A percentile compares a stretch with the other conserved stretches of the same genome.
Evolutionary conservation across 495 filamentous ascomycete genomes (phyloP).

Genomic region (Aspergillus affinis): DNA sequence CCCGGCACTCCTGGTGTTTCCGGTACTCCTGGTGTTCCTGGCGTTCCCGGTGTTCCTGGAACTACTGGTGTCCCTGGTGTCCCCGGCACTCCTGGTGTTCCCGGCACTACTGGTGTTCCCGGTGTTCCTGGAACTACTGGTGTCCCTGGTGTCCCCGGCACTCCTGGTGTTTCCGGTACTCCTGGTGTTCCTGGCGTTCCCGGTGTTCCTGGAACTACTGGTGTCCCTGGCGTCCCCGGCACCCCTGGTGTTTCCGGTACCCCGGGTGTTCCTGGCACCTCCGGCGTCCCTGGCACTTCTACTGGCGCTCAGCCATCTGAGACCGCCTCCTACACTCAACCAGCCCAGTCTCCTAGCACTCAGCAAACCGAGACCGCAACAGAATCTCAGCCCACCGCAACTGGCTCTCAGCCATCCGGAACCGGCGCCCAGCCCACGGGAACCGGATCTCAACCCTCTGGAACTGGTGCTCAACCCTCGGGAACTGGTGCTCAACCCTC

Average conservation of each 20-base stretch:
- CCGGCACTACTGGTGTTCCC: constrained; percentile 7
- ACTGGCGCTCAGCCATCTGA: constrained; percentile 5
- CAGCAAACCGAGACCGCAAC: too few species aligned
- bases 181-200: constrained; percentile 11
- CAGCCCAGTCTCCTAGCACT: too few species aligned
- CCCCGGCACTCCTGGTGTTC: neutral
- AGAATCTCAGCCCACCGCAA: too few species aligned
- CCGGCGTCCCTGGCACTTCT: constrained; percentile 14
- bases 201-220: constrained; percentile 9
- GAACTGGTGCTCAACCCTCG: too few species aligned
- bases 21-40: constrained; percentile 14
- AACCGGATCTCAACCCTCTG: too few species aligned
- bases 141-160: constrained; percentile 7
- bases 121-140: constrained; percentile 11
- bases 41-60: constrained; percentile 1
- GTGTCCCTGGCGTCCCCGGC: constrained; percentile 8
- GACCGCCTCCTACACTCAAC: too few species aligned
- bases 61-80: constrained; percentile 13
- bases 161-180: constrained; percentile 6
- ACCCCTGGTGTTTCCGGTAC: neutral
- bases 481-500: too few species aligned
- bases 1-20: constrained; percentile 2
- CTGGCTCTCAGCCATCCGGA: too few species aligned
- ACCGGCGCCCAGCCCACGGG: too few species aligned
- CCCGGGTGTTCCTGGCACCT: constrained; percentile 5